Conservation (phyloP, 2,329 filamentous ascomycete genomes). For the Alternaria triticina region DNA sequence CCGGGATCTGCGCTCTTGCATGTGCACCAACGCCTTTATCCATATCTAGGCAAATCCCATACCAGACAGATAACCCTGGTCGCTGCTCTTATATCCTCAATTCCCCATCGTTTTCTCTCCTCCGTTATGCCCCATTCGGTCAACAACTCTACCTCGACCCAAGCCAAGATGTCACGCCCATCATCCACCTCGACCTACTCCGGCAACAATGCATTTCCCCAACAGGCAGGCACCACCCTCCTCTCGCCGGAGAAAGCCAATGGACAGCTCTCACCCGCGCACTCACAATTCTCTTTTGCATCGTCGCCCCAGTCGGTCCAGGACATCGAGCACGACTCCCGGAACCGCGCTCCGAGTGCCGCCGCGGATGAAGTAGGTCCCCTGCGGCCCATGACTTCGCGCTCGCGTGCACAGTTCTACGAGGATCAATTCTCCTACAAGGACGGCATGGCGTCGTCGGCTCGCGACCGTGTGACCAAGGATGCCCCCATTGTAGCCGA, state of each 20-base stretch:
- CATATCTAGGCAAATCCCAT: constrained; percentile 36
- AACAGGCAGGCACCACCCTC: constrained; percentile 41
- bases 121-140: constrained; percentile 46
- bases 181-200: constrained; percentile 45
- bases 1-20: constrained; percentile 19
- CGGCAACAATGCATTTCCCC: constrained; percentile 42
- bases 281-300: constrained; percentile 48
- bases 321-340: constrained; percentile 21
- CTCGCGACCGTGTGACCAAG: constrained; percentile 51
- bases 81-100: constrained; percentile 17
- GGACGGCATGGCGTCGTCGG: constrained; percentile 39
- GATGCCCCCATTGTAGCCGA: constrained; percentile 57
- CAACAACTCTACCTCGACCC: constrained; percentile 39
- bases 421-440: constrained; percentile 49
- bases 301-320: constrained; percentile 41
- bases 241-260: constrained; percentile 34
- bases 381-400: constrained; percentile 20
- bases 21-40: constrained; percentile 32
- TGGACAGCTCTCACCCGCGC: constrained; percentile 43
- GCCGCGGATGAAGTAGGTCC: constrained; percentile 25
- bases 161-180: constrained; percentile 44
- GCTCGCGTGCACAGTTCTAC: constrained; percentile 45
- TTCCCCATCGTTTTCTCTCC: constrained; percentile 6
- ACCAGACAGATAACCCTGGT: constrained; percentile 26
- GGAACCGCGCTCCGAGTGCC: constrained; percentile 25